Evolutionary conservation across 73 alveolate species (phyloP).

Genomic region (Effrenium voratum): DNA sequence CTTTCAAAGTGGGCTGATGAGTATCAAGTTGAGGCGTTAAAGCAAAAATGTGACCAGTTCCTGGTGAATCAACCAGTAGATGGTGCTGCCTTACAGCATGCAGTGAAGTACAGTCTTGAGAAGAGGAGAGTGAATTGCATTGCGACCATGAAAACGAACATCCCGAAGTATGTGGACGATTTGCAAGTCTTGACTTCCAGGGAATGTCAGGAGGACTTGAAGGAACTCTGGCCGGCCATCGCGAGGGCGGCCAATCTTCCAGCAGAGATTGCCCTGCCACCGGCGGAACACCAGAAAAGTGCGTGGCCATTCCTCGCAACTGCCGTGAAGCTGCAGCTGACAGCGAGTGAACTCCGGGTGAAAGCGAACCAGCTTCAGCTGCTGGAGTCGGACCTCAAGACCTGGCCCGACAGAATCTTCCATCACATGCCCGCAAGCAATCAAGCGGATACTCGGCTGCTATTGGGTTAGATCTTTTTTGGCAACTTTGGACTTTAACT

Average conservation of each 20-base stretch:
- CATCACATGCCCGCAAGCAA: background rate
- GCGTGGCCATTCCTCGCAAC: constrained; percentile 30
- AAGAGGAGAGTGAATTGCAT: constrained; percentile 2
- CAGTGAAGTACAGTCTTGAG: constrained; percentile 16
- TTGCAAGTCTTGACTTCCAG: background rate
- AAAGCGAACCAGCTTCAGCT: background rate
- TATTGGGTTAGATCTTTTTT: too few relatives aligned
- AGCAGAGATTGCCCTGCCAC: background rate
- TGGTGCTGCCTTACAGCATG: constrained; percentile 34
- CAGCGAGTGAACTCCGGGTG: background rate
- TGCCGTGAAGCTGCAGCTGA: background rate
- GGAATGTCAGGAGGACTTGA: constrained; percentile 37
- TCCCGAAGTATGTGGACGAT: background rate
- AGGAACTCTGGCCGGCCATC: constrained; percentile 6
- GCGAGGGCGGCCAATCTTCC: background rate
- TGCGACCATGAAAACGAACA: background rate
- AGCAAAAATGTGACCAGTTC: background rate
- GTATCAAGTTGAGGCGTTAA: constrained; percentile 43
- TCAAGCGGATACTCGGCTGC: background rate
- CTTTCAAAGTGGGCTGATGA: constrained; percentile 56
- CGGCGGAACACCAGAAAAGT: background rate
- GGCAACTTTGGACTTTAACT: too few relatives aligned
- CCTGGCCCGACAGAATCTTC: background rate
- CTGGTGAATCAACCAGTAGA: background rate
- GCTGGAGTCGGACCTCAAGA: background rate